phyloP scores from a whole-genome alignment of 2,329 filamentous ascomycete species.

The Elsinoe arachidis region DNA sequence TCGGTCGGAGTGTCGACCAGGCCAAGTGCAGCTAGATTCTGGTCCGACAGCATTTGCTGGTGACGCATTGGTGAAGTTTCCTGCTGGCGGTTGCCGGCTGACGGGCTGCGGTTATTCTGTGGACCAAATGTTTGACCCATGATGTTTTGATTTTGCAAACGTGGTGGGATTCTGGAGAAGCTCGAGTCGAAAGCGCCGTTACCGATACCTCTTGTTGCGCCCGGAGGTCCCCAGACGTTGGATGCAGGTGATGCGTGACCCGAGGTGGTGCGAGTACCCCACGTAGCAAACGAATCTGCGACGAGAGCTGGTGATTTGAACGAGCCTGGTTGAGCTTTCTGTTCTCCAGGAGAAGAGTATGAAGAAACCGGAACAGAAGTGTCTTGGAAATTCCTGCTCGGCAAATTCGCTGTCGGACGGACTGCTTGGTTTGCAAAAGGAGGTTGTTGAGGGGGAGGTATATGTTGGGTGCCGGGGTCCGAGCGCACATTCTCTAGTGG shows the following conservation, averaged over 20 bases:
- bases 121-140: conserved; percentile 17
- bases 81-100: conserved; percentile 13
- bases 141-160: conserved; percentile 29
- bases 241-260: conserved; percentile 36
- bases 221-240: conserved; percentile 66
- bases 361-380: conserved; percentile 38
- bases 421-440: conserved; percentile 47
- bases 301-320: conserved; percentile 18
- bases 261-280: conserved; percentile 18
- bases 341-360: conserved; percentile 30
- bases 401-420: conserved; percentile 24
- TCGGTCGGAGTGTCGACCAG: conserved; percentile 10
- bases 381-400: conserved; percentile 1
- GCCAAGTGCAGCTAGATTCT: conserved; percentile 10
- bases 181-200: conserved; percentile 68
- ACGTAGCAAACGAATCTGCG: conserved; percentile 14
- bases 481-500: conserved; percentile 8
- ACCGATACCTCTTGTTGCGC: conserved; percentile 60
- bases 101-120: conserved; percentile 1
- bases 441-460: not conserved
- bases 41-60: conserved; percentile 11
- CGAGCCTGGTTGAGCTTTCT: conserved; percentile 24
- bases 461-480: not conserved
- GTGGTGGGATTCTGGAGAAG: conserved; percentile 43
- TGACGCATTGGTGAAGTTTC: conserved; percentile 13